Percentiles rank a stretch among this genome's conserved stretches.
Conservation (phyloP, 208 protist genomes). For the Crithidia mellificae region DNA sequence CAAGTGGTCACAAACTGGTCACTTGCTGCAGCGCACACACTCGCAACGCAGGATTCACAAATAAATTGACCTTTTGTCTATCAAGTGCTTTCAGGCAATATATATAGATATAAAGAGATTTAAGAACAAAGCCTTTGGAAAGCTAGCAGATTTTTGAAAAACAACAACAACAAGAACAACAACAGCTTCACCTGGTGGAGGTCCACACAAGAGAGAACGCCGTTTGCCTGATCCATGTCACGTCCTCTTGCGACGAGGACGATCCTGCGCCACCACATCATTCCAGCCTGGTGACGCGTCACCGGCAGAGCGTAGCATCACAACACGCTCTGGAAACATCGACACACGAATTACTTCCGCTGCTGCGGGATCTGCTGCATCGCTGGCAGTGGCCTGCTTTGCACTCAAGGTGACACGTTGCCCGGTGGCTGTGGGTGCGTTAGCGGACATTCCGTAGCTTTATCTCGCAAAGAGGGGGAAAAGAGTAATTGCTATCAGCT, state of each 20-base stretch:
- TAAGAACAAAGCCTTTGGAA: too few relatives aligned
- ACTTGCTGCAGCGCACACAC: too few relatives aligned
- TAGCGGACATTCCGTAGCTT: background rate
- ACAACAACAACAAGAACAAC: background rate
- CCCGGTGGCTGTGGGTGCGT: conserved; percentile 6
- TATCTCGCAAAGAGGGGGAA: too few relatives aligned
- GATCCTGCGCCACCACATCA: conserved; percentile 23
- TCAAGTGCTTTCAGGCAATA: too few relatives aligned
- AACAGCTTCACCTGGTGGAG: conserved; percentile 2
- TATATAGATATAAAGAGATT: too few relatives aligned
- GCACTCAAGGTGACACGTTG: conserved; percentile 45
- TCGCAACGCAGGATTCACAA: too few relatives aligned
- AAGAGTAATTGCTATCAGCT: too few relatives aligned
- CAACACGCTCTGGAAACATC: conserved; percentile 31
- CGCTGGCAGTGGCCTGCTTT: conserved; percentile 26
- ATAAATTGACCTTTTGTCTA: too few relatives aligned
- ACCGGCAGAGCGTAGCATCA: conserved; percentile 25
- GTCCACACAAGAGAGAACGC: background rate
- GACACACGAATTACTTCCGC: conserved; percentile 37
- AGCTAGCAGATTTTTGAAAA: too few relatives aligned
- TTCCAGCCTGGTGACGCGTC: conserved; percentile 39
- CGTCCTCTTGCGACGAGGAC: background rate
- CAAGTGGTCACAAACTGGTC: too few relatives aligned
- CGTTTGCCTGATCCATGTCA: background rate
- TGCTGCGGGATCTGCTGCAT: conserved; percentile 15